Evolutionary conservation across 2,329 filamentous ascomycete species (phyloP).

Genomic region (Chaetomium sp.): DNA sequence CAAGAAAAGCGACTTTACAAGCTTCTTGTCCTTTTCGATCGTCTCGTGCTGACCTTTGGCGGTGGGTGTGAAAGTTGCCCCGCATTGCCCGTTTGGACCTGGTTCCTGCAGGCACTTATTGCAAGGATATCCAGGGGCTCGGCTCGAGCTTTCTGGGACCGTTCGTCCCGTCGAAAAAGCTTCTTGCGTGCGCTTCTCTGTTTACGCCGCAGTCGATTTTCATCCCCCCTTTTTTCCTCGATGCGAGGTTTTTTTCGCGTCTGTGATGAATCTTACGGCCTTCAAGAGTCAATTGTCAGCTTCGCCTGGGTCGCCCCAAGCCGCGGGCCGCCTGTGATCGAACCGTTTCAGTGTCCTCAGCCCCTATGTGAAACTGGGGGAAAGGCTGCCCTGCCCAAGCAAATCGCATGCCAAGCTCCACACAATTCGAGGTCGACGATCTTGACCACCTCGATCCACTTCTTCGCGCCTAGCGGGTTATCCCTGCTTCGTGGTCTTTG

Average conservation of each 20-base stretch:
- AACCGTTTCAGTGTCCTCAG: conserved; percentile 18
- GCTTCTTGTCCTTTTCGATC: background rate
- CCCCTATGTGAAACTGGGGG: conserved; percentile 17
- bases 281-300: background rate
- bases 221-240: no score
- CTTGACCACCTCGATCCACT: conserved; percentile 11
- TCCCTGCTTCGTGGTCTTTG: conserved; percentile 14
- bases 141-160: background rate
- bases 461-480: conserved; percentile 3
- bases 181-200: no score
- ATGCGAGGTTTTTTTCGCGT: background rate
- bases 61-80: conserved; percentile 4
- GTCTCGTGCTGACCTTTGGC: background rate
- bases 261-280: background rate
- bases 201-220: no score
- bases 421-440: conserved; percentile 19
- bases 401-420: conserved; percentile 18
- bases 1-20: background rate
- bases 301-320: background rate
- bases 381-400: conserved; percentile 10
- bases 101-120: conserved; percentile 10
- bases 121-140: conserved; percentile 12
- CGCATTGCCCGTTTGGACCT: conserved; percentile 6
- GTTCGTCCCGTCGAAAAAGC: no score
- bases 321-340: conserved; percentile 14